Evolutionary conservation across 2,329 filamentous ascomycete species (phyloP).

Genomic region (Colletotrichum horii): DNA sequence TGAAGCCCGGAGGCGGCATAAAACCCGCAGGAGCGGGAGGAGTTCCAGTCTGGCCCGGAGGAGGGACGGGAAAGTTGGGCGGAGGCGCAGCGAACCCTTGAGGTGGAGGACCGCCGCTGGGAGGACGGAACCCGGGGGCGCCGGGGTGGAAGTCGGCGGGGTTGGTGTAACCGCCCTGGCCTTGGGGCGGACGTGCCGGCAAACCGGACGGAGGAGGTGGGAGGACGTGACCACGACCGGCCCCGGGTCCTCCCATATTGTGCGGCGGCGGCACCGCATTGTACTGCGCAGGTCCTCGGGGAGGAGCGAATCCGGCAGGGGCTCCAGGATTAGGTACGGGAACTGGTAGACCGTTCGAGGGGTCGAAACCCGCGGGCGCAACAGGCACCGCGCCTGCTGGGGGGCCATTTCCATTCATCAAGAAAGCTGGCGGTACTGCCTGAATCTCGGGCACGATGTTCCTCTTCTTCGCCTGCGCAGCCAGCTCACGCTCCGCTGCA

Average conservation of each 20-base stretch:
- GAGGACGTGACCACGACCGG: constrained; percentile 36
- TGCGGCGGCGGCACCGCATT: constrained; percentile 23
- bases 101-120: constrained; percentile 38
- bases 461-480: constrained; percentile 90
- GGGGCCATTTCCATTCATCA: constrained; percentile 45
- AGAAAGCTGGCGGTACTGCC: constrained; percentile 75
- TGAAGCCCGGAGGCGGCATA: constrained; percentile 51
- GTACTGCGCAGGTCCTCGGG: constrained; percentile 39
- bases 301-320: constrained; percentile 42
- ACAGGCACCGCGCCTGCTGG: constrained; percentile 25
- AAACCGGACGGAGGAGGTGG: constrained; percentile 56
- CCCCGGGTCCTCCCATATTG: constrained; percentile 6
- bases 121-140: constrained; percentile 32
- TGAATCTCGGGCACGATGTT: constrained; percentile 86
- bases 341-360: constrained; percentile 30
- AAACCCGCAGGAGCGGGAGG: constrained; percentile 45
- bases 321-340: constrained; percentile 24
- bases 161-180: constrained; percentile 49
- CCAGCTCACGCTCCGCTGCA: constrained; percentile 88
- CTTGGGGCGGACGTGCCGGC: constrained; percentile 54
- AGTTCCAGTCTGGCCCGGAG: constrained; percentile 37
- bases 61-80: constrained; percentile 44
- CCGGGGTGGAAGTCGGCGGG: constrained; percentile 54
- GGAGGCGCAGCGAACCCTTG: constrained; percentile 44
- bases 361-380: constrained; percentile 38